Evolutionary conservation across 306 rosid genomes (phyloP), one percentile per base, ranked within the genome.

Genomic region (Hylodesmum podocarpum): DNA sequence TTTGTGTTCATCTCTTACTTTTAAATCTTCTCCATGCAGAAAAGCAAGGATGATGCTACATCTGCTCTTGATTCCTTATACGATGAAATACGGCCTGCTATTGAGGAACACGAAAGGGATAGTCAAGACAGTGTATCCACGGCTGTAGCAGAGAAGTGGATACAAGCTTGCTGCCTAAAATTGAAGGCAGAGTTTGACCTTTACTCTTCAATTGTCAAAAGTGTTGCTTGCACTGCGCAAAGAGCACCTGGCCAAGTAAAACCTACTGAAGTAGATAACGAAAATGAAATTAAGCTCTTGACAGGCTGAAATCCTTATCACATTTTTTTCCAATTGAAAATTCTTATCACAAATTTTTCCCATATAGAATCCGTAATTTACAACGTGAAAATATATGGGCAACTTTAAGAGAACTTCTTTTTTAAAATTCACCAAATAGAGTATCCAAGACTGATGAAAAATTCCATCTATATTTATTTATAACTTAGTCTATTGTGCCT

Each of bases 61-160:
- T 43, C 89, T 6, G 86, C 79, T 27, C 96, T 95, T 43, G 94
- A 92, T 78, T 76, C 89, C 37, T 78, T 95, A 41, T 95, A 92
- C 81, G 85, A 92, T 59, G 98, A 95, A 81, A 92, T 95, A 72
- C 82, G 98, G 49, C 98, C 98, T 15, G 96, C 98, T 72, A 95
- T 95, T 71, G 98, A 95, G 87, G 98, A 95, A 78, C 91, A 95
- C 34, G 97, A 95, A 81, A 89, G 97, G 83, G 97, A 92, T 77
- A 88, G 80, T 83, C 98, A 95, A 88, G 97, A 95, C 80, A 90
- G 79, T 64, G 98, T 94, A 24, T 88, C 98, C 8, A 94, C 97
- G 1, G 82, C 86, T 14, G 97, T 94, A 4, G 98, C 98, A 27
- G 97, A 94, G 87, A 94, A 90, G 87, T 94, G 98, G 98, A 94